These are phyloP conservation scores for Colletotrichum trifolii DNA, from an alignment of 2,329 filamentous ascomycete species.

Conservation along the genomic window DNA sequence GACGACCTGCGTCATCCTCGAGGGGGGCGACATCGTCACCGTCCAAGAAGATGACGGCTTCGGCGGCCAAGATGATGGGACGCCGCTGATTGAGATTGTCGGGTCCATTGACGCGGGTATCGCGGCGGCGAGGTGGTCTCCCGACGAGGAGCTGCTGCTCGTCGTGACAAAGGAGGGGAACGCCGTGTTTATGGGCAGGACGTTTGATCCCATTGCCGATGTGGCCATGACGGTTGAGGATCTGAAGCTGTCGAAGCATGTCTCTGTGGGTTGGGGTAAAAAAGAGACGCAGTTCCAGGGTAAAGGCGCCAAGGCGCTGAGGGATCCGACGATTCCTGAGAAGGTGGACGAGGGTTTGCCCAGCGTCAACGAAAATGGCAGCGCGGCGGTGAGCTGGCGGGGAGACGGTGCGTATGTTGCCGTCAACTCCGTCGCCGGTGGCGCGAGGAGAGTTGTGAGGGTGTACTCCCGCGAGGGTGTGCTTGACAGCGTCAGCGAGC, in stretches of 20 bases:
- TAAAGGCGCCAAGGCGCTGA: conserved; percentile 83
- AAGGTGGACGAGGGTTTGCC: conserved; percentile 85
- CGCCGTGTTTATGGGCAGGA: conserved; percentile 90
- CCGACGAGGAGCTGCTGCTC: conserved; percentile 90
- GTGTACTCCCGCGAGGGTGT: conserved; percentile 92
- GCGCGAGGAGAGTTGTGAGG: conserved; percentile 80
- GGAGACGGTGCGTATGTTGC: conserved; percentile 94
- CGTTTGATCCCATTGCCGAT: conserved; percentile 86
- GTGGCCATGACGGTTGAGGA: conserved; percentile 79
- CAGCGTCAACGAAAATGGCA: conserved; percentile 78
- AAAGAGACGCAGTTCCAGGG: conserved; percentile 98
- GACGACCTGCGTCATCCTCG: conserved; percentile 83
- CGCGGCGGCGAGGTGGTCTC: conserved; percentile 89
- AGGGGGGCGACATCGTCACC: conserved; percentile 90
- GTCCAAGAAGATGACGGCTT: conserved; percentile 74
- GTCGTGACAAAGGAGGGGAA: conserved; percentile 84
- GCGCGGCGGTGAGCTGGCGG: conserved; percentile 86
- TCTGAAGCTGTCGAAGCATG: conserved; percentile 88
- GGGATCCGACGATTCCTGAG: conserved; percentile 95
- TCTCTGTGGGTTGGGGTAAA: conserved; percentile 98
- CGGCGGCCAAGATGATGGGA: conserved; percentile 52
- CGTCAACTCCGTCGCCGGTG: conserved; percentile 80
- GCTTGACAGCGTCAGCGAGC: conserved; percentile 93
- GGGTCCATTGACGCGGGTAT: conserved; percentile 95
- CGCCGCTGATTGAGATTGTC: conserved; percentile 87